These are phyloP conservation scores for Pseudopithomyces chartarum DNA, from an alignment of 2,329 filamentous ascomycete species.

Conservation along the genomic window DNA sequence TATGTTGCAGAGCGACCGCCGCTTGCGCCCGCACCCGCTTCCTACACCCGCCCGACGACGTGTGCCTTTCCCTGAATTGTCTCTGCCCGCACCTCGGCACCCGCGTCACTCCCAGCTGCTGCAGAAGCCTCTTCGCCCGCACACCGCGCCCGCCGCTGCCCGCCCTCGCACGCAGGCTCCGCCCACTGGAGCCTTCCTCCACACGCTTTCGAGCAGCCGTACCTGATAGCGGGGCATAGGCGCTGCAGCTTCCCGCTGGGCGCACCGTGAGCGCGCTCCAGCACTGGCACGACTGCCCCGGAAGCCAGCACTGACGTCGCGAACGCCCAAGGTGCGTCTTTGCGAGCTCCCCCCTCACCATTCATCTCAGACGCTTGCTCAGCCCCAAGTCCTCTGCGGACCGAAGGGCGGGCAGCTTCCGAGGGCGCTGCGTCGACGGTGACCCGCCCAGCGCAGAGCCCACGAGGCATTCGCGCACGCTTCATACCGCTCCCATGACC, in stretches of 20 bases:
- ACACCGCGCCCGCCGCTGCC: conserved; percentile 26
- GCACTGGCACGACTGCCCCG: conserved; percentile 41
- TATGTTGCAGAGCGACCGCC: conserved; percentile 22
- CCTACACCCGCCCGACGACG: conserved; percentile 9
- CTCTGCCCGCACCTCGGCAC: conserved; percentile 30
- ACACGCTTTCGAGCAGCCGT: conserved; percentile 9
- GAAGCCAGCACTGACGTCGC: conserved; percentile 24
- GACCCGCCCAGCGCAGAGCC: background rate
- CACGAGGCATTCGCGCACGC: background rate
- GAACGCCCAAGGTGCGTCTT: conserved; percentile 28
- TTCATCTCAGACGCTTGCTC: background rate
- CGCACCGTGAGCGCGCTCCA: conserved; percentile 48
- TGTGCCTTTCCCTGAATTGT: conserved; percentile 17
- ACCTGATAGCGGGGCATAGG: conserved; percentile 29
- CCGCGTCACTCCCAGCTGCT: conserved; percentile 23
- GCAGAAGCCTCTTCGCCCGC: conserved; percentile 34
- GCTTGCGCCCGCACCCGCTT: conserved; percentile 12
- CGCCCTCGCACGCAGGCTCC: conserved; percentile 15
- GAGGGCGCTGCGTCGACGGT: background rate
- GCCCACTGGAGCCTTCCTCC: conserved; percentile 21
- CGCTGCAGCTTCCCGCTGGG: conserved; percentile 36
- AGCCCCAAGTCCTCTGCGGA: background rate
- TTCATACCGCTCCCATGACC: background rate
- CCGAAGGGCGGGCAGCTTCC: background rate
- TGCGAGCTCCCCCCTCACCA: background rate